Evolutionary conservation across 129 eudicot species (phyloP).

Genomic region (Flaveria linearis): DNA sequence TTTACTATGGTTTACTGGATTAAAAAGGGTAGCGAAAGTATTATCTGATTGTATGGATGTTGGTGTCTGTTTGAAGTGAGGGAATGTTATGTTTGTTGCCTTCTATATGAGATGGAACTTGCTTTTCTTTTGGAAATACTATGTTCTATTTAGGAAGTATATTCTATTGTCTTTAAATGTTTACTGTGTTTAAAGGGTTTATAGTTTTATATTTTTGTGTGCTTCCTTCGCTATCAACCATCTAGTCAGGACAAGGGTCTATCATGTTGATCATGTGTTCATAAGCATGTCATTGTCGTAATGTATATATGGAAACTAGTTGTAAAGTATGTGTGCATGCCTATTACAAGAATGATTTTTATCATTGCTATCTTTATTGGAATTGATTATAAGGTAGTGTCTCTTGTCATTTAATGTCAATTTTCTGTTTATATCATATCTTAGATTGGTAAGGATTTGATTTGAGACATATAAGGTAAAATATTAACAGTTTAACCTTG

Average conservation of each 20-base stretch:
- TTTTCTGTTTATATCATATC: not conserved
- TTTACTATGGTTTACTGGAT: not conserved
- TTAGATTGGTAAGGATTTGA: not conserved
- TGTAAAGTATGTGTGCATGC: not conserved
- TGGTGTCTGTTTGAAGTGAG: not conserved
- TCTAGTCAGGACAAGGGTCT: not conserved
- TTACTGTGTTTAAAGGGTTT: not conserved
- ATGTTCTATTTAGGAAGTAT: not conserved
- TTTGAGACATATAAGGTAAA: not conserved
- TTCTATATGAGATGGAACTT: not conserved
- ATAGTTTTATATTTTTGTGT: not conserved
- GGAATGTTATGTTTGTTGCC: not conserved
- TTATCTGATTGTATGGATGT: slow-evolving; percentile 1
- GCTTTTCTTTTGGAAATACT: not conserved
- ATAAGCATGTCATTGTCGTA: not conserved
- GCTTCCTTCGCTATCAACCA: not conserved
- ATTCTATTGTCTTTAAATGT: not conserved
- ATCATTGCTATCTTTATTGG: not conserved
- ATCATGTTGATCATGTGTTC: not conserved
- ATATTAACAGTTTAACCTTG: not conserved
- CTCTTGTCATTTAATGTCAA: not conserved
- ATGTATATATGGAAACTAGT: not conserved
- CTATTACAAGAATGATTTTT: not conserved
- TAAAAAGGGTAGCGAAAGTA: not conserved
- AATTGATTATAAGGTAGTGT: not conserved